A percentile compares a stretch with the other conserved stretches of the same genome.
Conservation (phyloP, 768 basidiomycete genomes). For the Trametes punicea region DNA sequence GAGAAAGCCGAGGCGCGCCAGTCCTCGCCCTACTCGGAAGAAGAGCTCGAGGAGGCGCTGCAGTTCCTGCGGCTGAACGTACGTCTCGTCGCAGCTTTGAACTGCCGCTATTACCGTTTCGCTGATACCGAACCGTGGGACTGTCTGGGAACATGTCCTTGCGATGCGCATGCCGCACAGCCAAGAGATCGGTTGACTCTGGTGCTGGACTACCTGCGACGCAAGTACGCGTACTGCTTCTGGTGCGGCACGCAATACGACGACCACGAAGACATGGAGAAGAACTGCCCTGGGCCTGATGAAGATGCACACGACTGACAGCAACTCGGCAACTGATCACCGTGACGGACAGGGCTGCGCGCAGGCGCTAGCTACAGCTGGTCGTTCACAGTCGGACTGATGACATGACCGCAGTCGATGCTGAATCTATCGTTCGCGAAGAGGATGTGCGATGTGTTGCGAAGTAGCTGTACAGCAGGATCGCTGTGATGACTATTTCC, state of each 20-base stretch:
- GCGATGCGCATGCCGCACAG: constrained; percentile 35
- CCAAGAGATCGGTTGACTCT: constrained; percentile 65
- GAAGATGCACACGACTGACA: constrained; percentile 75
- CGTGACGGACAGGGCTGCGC: too few species aligned
- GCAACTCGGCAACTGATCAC: neutral
- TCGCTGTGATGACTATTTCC: constrained; percentile 11
- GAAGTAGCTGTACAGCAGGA: neutral
- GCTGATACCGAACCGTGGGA: too few species aligned
- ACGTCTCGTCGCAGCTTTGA: constrained; percentile 17
- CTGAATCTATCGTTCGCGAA: neutral
- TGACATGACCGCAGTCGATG: neutral
- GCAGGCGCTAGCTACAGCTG: too few species aligned
- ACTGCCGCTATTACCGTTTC: too few species aligned
- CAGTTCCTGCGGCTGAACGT: constrained; percentile 69
- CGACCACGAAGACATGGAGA: constrained; percentile 52
- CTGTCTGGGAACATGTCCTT: too few species aligned
- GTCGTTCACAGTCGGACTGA: neutral
- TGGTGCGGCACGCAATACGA: constrained; percentile 85
- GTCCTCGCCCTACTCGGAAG: constrained; percentile 44
- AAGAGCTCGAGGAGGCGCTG: constrained; percentile 61
- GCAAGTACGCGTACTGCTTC: constrained; percentile 74
- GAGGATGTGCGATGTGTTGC: neutral
- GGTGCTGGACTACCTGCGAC: constrained; percentile 71
- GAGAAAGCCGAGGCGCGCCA: constrained; percentile 24
- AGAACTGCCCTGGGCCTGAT: constrained; percentile 67